These are phyloP conservation scores for Ailanthus altissimus DNA, from an alignment of 345 rosid genomes.

Conservation along the genomic window DNA sequence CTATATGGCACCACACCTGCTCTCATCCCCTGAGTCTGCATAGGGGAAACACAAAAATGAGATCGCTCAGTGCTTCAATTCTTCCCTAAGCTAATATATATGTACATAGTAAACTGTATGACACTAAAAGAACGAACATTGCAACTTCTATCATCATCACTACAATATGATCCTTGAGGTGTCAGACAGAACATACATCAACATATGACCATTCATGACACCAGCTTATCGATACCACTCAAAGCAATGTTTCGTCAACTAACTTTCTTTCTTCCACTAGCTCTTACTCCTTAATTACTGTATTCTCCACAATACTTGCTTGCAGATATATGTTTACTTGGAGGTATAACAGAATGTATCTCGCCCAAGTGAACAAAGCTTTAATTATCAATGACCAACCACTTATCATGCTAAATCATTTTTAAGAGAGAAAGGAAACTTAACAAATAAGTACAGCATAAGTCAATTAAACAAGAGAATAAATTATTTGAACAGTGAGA, in stretches of 20 bases:
- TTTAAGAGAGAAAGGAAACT: background rate
- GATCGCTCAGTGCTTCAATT: slow-evolving; percentile 2
- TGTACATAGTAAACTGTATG: background rate
- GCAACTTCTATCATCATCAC: slow-evolving; percentile 6
- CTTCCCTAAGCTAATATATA: background rate
- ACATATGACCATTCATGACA: background rate
- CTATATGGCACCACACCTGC: slow-evolving; percentile 63
- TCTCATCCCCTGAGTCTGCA: slow-evolving; percentile 82
- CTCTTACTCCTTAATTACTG: background rate
- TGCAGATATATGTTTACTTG: background rate
- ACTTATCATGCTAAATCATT: background rate
- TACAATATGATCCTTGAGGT: background rate
- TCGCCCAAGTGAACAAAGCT: background rate
- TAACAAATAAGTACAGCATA: background rate
- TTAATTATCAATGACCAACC: background rate
- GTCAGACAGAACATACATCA: background rate
- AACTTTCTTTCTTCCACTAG: background rate
- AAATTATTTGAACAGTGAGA: background rate
- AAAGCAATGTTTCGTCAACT: background rate
- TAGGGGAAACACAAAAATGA: slow-evolving; percentile 16
- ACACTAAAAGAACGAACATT: background rate
- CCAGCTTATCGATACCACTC: background rate
- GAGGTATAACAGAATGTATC: background rate
- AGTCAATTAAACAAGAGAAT: background rate
- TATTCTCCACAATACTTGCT: background rate